A percentile compares a stretch with the other conserved stretches of the same genome.
phyloP scores from a whole-genome alignment of 768 basidiomycete species.

The Tulasnella sp. region DNA sequence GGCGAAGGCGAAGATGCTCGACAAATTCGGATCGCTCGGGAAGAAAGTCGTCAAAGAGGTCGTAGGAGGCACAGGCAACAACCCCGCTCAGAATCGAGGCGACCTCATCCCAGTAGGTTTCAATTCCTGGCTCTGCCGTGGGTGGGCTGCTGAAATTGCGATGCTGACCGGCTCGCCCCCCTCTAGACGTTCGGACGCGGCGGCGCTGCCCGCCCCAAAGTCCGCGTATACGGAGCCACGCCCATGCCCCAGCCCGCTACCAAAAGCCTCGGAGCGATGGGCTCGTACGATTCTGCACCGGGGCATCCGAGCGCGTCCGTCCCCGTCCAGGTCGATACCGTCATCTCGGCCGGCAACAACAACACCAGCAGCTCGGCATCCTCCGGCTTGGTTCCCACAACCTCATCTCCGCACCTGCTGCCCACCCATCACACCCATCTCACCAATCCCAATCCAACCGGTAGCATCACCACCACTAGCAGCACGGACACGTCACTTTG shows the following conservation, averaged over 20 bases:
- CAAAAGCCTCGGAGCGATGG: neutral
- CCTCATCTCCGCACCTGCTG: neutral
- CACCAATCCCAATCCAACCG: too few relatives aligned
- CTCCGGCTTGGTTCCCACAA: neutral
- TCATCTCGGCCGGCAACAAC: too few relatives aligned
- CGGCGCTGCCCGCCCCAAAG: neutral
- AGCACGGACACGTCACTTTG: too few relatives aligned
- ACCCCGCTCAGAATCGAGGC: neutral
- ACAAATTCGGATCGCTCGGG: slow-evolving; percentile 14
- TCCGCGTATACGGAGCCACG: slow-evolving; percentile 8
- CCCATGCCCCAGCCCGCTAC: neutral
- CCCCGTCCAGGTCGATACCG: neutral
- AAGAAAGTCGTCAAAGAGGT: slow-evolving; percentile 22
- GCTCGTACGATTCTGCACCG: neutral
- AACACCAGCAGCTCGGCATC: neutral
- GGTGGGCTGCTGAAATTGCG: neutral
- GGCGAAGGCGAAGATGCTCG: neutral
- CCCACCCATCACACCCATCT: too few relatives aligned
- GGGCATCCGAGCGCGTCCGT: neutral
- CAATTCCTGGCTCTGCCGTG: too few relatives aligned
- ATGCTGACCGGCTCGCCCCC: neutral
- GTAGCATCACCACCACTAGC: too few relatives aligned
- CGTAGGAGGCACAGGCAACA: neutral
- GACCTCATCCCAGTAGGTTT: neutral
- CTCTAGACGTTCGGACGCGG: slow-evolving; percentile 15